phyloP scores from a whole-genome alignment of 108 stramenopile genomes.

The Discostella pseudostelligera region DNA sequence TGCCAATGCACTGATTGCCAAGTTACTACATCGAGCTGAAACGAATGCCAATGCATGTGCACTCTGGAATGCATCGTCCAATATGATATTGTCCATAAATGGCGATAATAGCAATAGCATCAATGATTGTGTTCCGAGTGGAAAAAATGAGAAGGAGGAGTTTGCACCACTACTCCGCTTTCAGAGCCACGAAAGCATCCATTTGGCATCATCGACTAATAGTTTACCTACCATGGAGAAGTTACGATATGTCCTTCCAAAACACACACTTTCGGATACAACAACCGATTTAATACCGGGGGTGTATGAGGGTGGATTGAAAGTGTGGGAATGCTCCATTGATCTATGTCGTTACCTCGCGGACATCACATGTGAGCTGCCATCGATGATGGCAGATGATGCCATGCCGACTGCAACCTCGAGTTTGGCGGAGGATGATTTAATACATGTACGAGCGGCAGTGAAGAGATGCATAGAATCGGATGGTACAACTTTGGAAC shows the following conservation, averaged over 20 bases:
- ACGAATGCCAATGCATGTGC: conserved; percentile 13
- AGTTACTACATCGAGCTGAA: neutral
- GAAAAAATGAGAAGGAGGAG: neutral
- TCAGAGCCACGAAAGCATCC: conserved; percentile 14
- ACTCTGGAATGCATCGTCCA: conserved; percentile 14
- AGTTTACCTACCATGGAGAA: neutral
- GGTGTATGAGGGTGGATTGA: conserved; percentile 84
- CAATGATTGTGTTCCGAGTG: neutral
- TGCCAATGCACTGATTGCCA: conserved; percentile 11
- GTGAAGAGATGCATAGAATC: conserved; percentile 20
- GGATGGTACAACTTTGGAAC: conserved; percentile 51
- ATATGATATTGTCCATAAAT: neutral
- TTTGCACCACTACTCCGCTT: conserved; percentile 6
- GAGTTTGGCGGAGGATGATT: neutral
- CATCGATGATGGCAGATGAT: neutral
- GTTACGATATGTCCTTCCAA: conserved; percentile 21
- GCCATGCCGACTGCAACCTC: neutral
- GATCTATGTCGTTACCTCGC: conserved; percentile 72
- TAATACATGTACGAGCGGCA: conserved; percentile 10
- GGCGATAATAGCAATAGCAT: neutral
- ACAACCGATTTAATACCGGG: conserved; percentile 65
- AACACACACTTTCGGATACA: conserved; percentile 17
- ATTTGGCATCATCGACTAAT: conserved; percentile 13
- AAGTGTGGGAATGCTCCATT: conserved; percentile 84
- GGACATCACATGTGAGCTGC: conserved; percentile 2